These are phyloP conservation scores for Prunus salicina DNA, from an alignment of 306 rosid genomes.

Conservation along the genomic window DNA sequence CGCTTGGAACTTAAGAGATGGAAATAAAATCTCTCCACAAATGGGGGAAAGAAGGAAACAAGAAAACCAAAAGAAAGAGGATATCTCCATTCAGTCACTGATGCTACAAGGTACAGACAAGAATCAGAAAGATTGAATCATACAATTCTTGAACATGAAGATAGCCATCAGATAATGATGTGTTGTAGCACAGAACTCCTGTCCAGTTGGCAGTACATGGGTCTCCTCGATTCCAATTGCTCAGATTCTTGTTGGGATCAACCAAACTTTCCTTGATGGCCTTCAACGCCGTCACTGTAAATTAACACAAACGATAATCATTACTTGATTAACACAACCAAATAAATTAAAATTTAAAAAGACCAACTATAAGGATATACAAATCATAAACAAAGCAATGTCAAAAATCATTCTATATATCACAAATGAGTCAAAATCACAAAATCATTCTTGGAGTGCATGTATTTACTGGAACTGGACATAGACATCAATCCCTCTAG, in stretches of 20 bases:
- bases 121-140: slow-evolving; percentile 21
- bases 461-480: not conserved
- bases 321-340: slow-evolving; percentile 12
- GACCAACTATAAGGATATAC: not conserved
- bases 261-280: slow-evolving; percentile 50
- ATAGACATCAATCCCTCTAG: not conserved
- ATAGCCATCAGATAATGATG: slow-evolving; percentile 48
- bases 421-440: not conserved
- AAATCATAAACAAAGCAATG: not conserved
- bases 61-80: not conserved
- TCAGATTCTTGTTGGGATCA: slow-evolving; percentile 73
- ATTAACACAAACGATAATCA: slow-evolving; percentile 21
- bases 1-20: not conserved
- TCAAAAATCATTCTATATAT: not conserved
- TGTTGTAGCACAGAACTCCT: slow-evolving; percentile 70
- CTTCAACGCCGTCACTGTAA: slow-evolving; percentile 72
- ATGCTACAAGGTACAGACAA: slow-evolving; percentile 18
- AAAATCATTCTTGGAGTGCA: not conserved
- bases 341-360: not conserved
- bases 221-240: slow-evolving; percentile 72
- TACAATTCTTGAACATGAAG: slow-evolving; percentile 81
- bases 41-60: not conserved
- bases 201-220: slow-evolving; percentile 79
- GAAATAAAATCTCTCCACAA: not conserved
- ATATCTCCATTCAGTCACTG: not conserved